Percentiles rank a stretch among this genome's conserved stretches.
Evolutionary conservation across 202 grass and related monocot species (phyloP).

Genomic region (Setaria italica): DNA sequence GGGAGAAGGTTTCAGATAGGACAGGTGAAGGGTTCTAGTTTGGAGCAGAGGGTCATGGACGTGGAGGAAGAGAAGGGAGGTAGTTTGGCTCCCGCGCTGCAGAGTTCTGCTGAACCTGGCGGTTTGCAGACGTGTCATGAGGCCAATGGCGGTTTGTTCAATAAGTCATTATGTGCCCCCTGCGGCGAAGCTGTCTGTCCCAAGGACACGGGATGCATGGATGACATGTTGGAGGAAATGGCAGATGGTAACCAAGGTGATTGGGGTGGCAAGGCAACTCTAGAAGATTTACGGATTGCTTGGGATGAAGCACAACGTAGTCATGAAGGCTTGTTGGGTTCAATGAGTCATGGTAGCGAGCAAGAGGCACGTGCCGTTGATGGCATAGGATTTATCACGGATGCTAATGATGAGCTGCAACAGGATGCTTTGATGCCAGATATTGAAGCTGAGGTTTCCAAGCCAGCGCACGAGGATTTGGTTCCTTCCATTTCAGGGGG

Average conservation of each 20-base stretch:
- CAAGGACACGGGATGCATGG: background rate
- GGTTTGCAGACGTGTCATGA: constrained; percentile 27
- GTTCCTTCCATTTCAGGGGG: constrained; percentile 40
- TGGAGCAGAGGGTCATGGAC: background rate
- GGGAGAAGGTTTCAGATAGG: constrained; percentile 23
- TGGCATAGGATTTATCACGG: background rate
- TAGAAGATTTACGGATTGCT: background rate
- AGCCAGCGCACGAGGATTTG: constrained; percentile 18
- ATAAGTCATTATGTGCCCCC: background rate
- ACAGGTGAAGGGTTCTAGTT: background rate
- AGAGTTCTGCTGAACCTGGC: constrained; percentile 6
- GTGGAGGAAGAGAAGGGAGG: constrained; percentile 11
- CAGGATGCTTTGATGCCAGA: constrained; percentile 32
- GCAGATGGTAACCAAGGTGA: background rate
- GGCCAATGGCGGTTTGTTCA: background rate
- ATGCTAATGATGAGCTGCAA: constrained; percentile 32
- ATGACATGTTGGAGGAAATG: background rate
- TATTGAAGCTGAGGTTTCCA: constrained; percentile 28
- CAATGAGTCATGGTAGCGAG: background rate
- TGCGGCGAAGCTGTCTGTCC: too few relatives aligned
- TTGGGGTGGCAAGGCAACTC: background rate
- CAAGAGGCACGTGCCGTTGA: constrained; percentile 27
- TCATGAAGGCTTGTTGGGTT: constrained; percentile 20
- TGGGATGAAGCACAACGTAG: background rate
- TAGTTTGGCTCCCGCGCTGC: background rate